phyloP scores from a whole-genome alignment of 2,329 filamentous ascomycete genomes.

The Pseudophaeomoniella oleicola region DNA sequence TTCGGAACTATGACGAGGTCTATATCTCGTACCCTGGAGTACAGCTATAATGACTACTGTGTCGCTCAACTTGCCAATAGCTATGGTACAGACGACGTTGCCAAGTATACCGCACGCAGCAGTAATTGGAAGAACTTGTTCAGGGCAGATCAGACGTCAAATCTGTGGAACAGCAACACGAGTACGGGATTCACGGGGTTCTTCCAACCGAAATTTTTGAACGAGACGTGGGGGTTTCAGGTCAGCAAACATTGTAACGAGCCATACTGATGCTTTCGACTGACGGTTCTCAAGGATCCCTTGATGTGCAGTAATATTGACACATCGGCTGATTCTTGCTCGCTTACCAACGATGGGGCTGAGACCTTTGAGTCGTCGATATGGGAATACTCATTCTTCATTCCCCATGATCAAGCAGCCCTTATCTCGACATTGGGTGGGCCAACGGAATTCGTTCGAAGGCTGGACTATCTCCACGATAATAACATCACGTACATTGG shows the following conservation, averaged over 20 bases:
- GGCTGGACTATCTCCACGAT: slow-evolving; percentile 37
- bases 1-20: slow-evolving; percentile 57
- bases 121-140: slow-evolving; percentile 56
- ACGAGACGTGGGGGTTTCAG: slow-evolving; percentile 48
- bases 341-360: slow-evolving; percentile 36
- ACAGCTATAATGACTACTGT: slow-evolving; percentile 63
- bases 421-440: slow-evolving; percentile 49
- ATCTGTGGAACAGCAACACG: slow-evolving; percentile 29
- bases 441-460: slow-evolving; percentile 37
- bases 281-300: slow-evolving; percentile 44
- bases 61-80: slow-evolving; percentile 46
- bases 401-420: slow-evolving; percentile 34
- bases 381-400: slow-evolving; percentile 63
- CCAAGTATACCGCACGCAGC: slow-evolving; percentile 45
- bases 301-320: slow-evolving; percentile 34
- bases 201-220: slow-evolving; percentile 53
- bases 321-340: slow-evolving; percentile 26
- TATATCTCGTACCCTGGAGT: slow-evolving; percentile 42
- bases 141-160: slow-evolving; percentile 44
- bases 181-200: slow-evolving; percentile 56
- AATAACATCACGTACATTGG: not conserved
- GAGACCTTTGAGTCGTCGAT: slow-evolving; percentile 60
- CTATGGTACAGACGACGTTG: slow-evolving; percentile 39
- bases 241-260: not conserved
- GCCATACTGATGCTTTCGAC: not conserved